Percentiles rank a stretch among this genome's conserved stretches.
Conservation (phyloP, 768 basidiomycete species). For the Kwoniella botswanensis region DNA sequence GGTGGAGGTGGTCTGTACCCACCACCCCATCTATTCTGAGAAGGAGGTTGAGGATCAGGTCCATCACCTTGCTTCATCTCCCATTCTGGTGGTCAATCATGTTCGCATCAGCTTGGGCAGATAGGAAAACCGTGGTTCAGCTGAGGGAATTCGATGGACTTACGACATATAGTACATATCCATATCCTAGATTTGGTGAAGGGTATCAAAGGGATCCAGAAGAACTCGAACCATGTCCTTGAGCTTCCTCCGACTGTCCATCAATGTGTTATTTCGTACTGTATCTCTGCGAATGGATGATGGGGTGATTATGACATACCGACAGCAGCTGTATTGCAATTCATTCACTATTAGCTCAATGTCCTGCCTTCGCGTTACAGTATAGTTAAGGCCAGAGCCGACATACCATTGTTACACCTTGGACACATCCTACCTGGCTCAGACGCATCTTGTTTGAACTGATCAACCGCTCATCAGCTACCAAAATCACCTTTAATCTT, state of each 20-base stretch:
- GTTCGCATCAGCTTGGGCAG: constrained; percentile 3
- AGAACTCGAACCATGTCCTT: constrained; percentile 51
- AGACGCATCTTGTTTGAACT: constrained; percentile 45
- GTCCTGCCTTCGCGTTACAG: no score
- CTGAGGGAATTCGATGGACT: constrained; percentile 13
- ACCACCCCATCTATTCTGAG: constrained; percentile 7
- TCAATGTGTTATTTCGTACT: background rate
- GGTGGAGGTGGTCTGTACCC: constrained; percentile 28
- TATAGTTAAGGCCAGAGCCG: background rate
- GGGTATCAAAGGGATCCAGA: constrained; percentile 52
- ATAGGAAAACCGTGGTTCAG: background rate
- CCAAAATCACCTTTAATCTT: no score
- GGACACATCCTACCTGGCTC: constrained; percentile 46
- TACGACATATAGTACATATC: constrained; percentile 51
- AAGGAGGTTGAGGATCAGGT: constrained; percentile 51
- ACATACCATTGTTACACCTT: constrained; percentile 49
- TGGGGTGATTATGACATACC: constrained; percentile 1
- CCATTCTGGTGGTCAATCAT: constrained; percentile 33
- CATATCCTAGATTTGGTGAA: constrained; percentile 45
- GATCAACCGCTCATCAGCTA: background rate
- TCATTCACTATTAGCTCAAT: no score
- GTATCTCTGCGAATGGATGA: background rate
- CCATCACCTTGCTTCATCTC: constrained; percentile 51
- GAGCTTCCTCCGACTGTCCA: constrained; percentile 33
- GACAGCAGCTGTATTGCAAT: constrained; percentile 17